Evolutionary conservation across 768 basidiomycete species (phyloP), one percentile per base, ranked within the genome.

Genomic region (Termitomyces titanicus): DNA sequence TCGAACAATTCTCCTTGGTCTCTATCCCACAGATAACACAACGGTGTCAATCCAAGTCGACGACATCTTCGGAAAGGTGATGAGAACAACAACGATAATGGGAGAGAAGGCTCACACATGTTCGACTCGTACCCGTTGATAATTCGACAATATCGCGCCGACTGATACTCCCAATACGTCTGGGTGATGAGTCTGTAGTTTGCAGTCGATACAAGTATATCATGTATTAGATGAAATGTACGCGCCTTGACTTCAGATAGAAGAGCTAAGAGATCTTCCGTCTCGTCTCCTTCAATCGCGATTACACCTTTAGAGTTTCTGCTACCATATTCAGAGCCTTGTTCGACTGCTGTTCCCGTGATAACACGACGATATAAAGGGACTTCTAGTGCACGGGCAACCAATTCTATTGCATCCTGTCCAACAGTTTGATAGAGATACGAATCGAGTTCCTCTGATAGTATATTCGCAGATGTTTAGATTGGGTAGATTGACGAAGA

Each of bases 381-480:
- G 1, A 96, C 83, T 15, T 84, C 88, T 53, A 98, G 76, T 1
- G 96, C 92, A 47, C 78, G 76, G 20, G 94, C 94, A 53, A 98
- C 86, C 48, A 88, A 77, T 47, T 91, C 85, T 55, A 98, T 87
- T 17, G 93, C 92, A 54, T 94, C 92, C 66, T 98, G 95, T 1
- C 95, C 97, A 25, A 99, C 95, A n/a, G 96, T 98, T 70, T 99
- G 97, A 70, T 98, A 99, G 69, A 99, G 79, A 74, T 94, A 98
- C 22, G 95, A 98, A 71, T 99, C 95, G 64, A 98, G 83, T 76
- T 99, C 97, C 77, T 98, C 97, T 97, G 69, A n/a, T 56, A 61
- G 60, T 54, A 45, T 46, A 57, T 56, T 61, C 50, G 61, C 61
- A 65, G 60, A 58, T 51, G 42, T 37, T 63, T 51, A 51, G 51